A percentile compares a stretch with the other conserved stretches of the same genome.
These are phyloP conservation scores for Graphilbum fragrans DNA, from an alignment of 2,329 filamentous ascomycete genomes.

Conservation along the genomic window DNA sequence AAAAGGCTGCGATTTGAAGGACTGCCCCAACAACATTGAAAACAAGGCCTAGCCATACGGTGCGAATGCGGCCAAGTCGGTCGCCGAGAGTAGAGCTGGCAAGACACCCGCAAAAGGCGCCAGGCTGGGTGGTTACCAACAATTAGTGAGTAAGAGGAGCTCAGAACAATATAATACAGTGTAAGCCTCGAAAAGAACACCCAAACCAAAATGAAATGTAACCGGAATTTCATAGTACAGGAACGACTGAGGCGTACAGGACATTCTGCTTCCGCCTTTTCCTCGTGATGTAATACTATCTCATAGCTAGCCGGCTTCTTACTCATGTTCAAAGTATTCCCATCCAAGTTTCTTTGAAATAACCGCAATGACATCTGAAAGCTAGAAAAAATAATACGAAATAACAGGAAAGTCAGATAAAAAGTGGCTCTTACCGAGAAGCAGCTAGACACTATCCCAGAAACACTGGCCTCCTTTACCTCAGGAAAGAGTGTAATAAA, in stretches of 20 bases:
- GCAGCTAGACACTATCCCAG: constrained; percentile 29
- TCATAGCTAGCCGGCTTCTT: too few relatives aligned
- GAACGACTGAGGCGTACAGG: too few relatives aligned
- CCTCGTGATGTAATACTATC: too few relatives aligned
- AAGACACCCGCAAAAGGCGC: constrained; percentile 20
- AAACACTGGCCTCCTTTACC: constrained; percentile 24
- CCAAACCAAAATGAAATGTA: too few relatives aligned
- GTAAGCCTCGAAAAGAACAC: too few relatives aligned
- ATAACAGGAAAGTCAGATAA: not conserved
- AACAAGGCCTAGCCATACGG: constrained; percentile 18
- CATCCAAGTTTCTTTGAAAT: too few relatives aligned
- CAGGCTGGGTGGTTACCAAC: constrained; percentile 14
- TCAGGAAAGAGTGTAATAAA: constrained; percentile 25
- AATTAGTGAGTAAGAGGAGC: not conserved
- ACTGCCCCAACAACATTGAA: constrained; percentile 21
- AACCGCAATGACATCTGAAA: not conserved
- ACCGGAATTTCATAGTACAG: too few relatives aligned
- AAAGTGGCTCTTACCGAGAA: constrained; percentile 22
- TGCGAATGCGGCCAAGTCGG: constrained; percentile 19
- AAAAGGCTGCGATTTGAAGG: constrained; percentile 20
- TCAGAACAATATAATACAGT: too few relatives aligned
- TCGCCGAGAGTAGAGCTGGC: constrained; percentile 19
- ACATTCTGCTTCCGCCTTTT: too few relatives aligned
- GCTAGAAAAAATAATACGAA: not conserved
- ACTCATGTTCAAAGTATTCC: too few relatives aligned